phyloP scores from a whole-genome alignment of 75 land plant genomes.

The Pseudotsuga menziesii region DNA sequence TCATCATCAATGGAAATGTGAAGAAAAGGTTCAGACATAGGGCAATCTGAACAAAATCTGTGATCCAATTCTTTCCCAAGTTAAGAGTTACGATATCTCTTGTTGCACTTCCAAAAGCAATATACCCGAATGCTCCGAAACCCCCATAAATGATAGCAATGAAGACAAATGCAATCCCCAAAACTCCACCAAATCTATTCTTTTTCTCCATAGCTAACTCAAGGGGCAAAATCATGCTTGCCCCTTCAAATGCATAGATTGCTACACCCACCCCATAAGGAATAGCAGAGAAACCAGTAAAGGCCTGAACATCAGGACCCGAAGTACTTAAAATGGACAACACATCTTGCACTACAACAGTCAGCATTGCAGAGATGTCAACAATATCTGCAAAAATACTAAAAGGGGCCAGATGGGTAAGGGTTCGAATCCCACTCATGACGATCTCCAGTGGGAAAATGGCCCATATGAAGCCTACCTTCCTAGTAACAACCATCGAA shows the following conservation, averaged over 20 bases:
- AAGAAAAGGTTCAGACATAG: slow-evolving; percentile 38
- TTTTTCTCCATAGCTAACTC: slow-evolving; percentile 16
- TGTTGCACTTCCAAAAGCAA: slow-evolving; percentile 38
- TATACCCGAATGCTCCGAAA: slow-evolving; percentile 36
- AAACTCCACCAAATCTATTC: slow-evolving; percentile 27
- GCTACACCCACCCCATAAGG: slow-evolving; percentile 38
- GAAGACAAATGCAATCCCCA: slow-evolving; percentile 27
- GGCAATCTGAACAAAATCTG: slow-evolving; percentile 28
- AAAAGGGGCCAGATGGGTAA: slow-evolving; percentile 38
- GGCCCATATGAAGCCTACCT: slow-evolving; percentile 14
- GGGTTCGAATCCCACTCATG: slow-evolving; percentile 25
- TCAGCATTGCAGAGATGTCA: slow-evolving; percentile 28
- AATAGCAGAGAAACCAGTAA: slow-evolving; percentile 13
- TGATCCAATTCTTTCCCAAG: slow-evolving; percentile 24
- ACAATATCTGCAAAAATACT: slow-evolving; percentile 44
- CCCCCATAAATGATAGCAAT: slow-evolving; percentile 23
- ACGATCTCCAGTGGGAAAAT: slow-evolving; percentile 34
- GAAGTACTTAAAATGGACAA: slow-evolving; percentile 7
- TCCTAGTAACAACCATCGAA: background rate
- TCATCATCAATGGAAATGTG: slow-evolving; percentile 50
- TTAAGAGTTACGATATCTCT: slow-evolving; percentile 39
- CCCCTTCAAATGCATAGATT: slow-evolving; percentile 39
- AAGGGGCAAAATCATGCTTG: slow-evolving; percentile 32
- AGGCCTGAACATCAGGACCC: slow-evolving; percentile 15
- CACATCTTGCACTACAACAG: slow-evolving; percentile 33